Conservation (phyloP, 495 filamentous ascomycete genomes). For the Tirmania nivea region DNA sequence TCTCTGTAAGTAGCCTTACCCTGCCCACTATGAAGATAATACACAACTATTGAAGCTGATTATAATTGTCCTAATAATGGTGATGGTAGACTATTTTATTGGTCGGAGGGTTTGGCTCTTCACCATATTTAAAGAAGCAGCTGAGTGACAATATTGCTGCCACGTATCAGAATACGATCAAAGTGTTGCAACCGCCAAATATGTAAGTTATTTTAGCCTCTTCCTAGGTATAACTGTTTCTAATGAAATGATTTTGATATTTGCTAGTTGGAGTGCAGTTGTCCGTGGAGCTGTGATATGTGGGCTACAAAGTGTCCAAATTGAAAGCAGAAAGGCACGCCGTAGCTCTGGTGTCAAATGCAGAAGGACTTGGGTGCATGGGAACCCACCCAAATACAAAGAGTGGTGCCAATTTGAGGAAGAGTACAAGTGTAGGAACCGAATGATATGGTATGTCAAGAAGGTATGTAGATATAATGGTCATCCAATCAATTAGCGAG, state of each 20-base stretch:
- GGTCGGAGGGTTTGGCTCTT: conserved; percentile 48
- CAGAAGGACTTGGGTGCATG: too few species aligned
- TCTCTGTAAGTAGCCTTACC: conserved; percentile 5
- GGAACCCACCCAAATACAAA: too few species aligned
- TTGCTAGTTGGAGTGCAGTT: not conserved
- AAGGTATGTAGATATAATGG: too few species aligned
- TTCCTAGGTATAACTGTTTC: not conserved
- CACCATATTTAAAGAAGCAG: conserved; percentile 39
- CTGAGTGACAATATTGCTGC: conserved; percentile 23
- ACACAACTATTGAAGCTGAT: too few species aligned
- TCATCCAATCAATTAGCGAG: too few species aligned
- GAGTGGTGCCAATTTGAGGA: too few species aligned
- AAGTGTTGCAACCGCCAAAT: conserved; percentile 7
- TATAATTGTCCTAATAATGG: conserved; percentile 9
- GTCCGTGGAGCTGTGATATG: not conserved
- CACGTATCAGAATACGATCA: not conserved
- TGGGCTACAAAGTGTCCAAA: conserved; percentile 4
- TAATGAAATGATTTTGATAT: not conserved
- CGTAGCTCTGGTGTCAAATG: conserved; percentile 3
- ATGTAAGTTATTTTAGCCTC: not conserved
- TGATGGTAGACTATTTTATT: conserved; percentile 35
- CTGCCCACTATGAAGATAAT: conserved; percentile 4
- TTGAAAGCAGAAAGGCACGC: conserved; percentile 5
- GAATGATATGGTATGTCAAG: too few species aligned
- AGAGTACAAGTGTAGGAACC: too few species aligned